These are phyloP conservation scores for Thuja plicata DNA, from an alignment of 83 land plant genomes.

Conservation along the genomic window DNA sequence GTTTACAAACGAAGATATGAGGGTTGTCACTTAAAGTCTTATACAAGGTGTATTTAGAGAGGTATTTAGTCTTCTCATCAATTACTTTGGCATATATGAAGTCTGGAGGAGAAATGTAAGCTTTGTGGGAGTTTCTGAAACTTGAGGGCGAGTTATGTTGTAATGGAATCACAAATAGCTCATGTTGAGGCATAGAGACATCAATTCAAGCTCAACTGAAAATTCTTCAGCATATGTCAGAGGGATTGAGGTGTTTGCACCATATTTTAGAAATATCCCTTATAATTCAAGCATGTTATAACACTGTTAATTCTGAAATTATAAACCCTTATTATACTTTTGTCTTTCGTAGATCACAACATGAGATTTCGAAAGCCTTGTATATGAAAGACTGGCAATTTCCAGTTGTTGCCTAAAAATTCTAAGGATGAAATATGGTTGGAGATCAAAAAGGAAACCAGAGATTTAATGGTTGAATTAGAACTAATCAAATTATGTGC, in stretches of 20 bases:
- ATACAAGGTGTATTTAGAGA: not conserved
- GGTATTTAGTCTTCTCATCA: not conserved
- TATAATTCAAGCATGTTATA: not conserved
- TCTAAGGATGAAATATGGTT: not conserved
- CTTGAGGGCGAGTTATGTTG: not conserved
- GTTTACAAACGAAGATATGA: not conserved
- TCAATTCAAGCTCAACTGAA: not conserved
- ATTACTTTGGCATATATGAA: not conserved
- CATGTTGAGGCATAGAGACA: not conserved
- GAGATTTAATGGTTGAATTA: not conserved
- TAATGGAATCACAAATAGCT: not conserved
- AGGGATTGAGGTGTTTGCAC: not conserved
- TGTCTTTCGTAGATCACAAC: not conserved
- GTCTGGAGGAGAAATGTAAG: not conserved
- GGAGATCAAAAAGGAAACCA: not conserved
- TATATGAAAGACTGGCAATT: not conserved
- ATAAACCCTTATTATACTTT: not conserved
- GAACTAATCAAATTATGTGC: not conserved
- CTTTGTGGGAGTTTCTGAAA: not conserved
- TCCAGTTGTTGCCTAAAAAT: not conserved
- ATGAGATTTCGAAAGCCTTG: not conserved
- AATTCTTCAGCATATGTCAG: not conserved
- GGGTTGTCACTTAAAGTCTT: not conserved
- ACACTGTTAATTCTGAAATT: not conserved
- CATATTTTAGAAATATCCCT: not conserved